These are phyloP conservation scores for Claviceps sorghi DNA, from an alignment of 2,329 filamentous ascomycete genomes.

Conservation along the genomic window DNA sequence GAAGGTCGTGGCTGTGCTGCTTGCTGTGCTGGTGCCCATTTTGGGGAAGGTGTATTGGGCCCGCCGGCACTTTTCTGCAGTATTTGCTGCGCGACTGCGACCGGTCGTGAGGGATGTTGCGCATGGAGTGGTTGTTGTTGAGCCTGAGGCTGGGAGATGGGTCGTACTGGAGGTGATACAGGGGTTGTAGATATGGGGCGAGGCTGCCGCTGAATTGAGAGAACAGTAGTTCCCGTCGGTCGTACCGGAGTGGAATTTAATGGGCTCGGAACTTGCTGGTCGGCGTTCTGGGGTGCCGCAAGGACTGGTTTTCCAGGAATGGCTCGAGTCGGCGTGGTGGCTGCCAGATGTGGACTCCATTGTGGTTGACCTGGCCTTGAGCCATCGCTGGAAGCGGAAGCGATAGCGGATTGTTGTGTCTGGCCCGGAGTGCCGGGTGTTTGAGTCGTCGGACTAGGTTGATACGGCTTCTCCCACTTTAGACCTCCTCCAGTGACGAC, in stretches of 20 bases:
- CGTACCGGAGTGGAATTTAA: conserved; percentile 20
- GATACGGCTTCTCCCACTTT: conserved; percentile 29
- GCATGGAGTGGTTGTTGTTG: conserved; percentile 10
- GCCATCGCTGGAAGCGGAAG: neutral
- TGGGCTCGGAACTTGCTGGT: conserved; percentile 19
- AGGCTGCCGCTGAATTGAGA: conserved; percentile 15
- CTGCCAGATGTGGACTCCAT: neutral
- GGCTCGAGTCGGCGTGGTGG: conserved; percentile 9
- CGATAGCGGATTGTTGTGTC: conserved; percentile 6
- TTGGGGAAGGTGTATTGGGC: conserved; percentile 16
- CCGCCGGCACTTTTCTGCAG: conserved; percentile 11
- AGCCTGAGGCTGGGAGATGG: conserved; percentile 17
- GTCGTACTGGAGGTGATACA: conserved; percentile 20
- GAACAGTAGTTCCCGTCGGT: conserved; percentile 13
- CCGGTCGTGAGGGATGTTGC: conserved; percentile 14
- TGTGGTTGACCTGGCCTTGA: conserved; percentile 5
- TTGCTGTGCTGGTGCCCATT: conserved; percentile 18
- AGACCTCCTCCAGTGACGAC: conserved; percentile 8
- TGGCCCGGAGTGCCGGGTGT: conserved; percentile 6
- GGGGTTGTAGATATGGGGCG: conserved; percentile 20
- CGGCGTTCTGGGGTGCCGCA: conserved; percentile 21
- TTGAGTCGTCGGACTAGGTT: conserved; percentile 16
- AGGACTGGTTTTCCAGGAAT: conserved; percentile 16
- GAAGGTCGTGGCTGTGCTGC: conserved; percentile 9
- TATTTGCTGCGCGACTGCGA: conserved; percentile 19